Conservation (phyloP, 148 eudicot genomes). For the Gaultheria prostrata region DNA sequence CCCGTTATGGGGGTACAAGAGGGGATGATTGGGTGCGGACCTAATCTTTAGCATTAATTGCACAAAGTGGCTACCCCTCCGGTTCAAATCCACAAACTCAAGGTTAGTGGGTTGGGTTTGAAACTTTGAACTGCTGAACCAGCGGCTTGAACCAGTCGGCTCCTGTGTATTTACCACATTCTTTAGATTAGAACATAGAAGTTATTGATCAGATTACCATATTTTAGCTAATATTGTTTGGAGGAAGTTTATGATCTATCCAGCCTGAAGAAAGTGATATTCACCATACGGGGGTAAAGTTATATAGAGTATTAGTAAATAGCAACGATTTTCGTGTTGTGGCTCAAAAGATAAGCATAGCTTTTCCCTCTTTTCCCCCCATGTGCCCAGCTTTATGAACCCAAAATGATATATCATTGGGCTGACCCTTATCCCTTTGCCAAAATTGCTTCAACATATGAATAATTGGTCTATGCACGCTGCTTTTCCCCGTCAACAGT, state of each 20-base stretch:
- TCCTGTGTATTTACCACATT: not conserved
- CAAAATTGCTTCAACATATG: not conserved
- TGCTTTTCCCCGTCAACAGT: not conserved
- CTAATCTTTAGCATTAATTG: not conserved
- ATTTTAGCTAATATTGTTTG: not conserved
- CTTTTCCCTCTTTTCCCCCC: not conserved
- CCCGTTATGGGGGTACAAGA: not conserved
- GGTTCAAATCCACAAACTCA: not conserved
- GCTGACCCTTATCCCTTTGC: not conserved
- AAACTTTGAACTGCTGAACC: no score
- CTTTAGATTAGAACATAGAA: not conserved
- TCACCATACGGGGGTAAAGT: not conserved
- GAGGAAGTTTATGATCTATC: not conserved
- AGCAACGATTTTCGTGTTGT: no score
- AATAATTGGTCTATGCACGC: not conserved
- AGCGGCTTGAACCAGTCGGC: no score
- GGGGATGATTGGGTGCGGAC: not conserved
- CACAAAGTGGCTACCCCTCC: not conserved
- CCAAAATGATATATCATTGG: not conserved
- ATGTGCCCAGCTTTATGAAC: not conserved
- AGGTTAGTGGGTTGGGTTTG: no score
- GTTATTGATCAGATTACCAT: not conserved
- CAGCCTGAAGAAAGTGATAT: not conserved
- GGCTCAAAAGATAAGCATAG: not conserved
- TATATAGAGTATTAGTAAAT: not conserved